phyloP scores from a whole-genome alignment of 169 alveolate genomes.

The Cryptosporidium viatorum region DNA sequence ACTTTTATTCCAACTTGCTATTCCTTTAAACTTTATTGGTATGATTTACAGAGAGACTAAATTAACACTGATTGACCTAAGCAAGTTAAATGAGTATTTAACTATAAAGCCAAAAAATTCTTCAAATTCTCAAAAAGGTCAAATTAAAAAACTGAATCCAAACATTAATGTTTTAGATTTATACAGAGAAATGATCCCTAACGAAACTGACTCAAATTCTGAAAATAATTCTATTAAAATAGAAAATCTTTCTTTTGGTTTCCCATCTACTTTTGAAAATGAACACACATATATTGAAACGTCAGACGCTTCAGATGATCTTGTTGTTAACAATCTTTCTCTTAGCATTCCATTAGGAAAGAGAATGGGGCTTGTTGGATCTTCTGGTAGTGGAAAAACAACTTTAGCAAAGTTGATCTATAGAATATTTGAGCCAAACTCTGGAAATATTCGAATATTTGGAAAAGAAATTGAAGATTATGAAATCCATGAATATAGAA shows the following conservation, averaged over 20 bases:
- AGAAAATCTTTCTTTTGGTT: constrained; percentile 79
- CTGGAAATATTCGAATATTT: constrained; percentile 88
- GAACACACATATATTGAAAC: constrained; percentile 33
- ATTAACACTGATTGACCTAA: constrained; percentile 76
- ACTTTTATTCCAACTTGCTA: constrained; percentile 80
- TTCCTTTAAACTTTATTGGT: constrained; percentile 80
- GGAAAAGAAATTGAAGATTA: constrained; percentile 87
- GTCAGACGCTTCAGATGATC: not conserved
- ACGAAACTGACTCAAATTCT: not conserved
- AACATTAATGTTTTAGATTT: not conserved
- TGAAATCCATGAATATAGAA: constrained; percentile 82
- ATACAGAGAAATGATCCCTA: not conserved
- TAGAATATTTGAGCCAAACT: constrained; percentile 90
- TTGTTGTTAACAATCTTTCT: constrained; percentile 75
- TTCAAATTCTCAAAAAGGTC: not conserved
- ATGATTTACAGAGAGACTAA: constrained; percentile 78
- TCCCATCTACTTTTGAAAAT: constrained; percentile 29
- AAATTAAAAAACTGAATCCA: not conserved
- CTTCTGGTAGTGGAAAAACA: constrained; percentile 96
- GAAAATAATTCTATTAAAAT: constrained; percentile 75
- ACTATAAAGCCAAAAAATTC: not conserved
- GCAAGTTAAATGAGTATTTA: constrained; percentile 49
- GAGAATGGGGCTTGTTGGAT: constrained; percentile 89
- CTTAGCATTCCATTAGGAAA: constrained; percentile 81
- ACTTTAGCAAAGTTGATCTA: constrained; percentile 91